Percentiles rank a stretch among this genome's conserved stretches.
Conservation (phyloP, 1,284 basidiomycete species). For the Puccinia polysora region DNA sequence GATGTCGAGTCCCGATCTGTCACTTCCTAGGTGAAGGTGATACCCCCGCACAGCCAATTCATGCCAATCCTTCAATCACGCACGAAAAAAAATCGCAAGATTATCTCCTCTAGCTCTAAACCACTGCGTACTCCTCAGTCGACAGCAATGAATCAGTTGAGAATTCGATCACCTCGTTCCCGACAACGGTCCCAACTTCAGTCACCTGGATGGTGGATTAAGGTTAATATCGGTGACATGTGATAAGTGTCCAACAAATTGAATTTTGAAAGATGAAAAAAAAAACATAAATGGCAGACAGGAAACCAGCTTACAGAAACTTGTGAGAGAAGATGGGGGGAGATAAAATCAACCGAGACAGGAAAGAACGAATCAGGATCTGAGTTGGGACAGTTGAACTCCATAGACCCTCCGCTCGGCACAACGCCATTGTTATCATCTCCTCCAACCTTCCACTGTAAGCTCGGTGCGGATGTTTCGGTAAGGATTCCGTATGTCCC, state of each 20-base stretch:
- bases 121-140: conserved; percentile 51
- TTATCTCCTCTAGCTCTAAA: conserved; percentile 4
- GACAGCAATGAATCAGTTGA: conserved; percentile 65
- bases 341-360: conserved; percentile 74
- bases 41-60: neutral
- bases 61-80: neutral
- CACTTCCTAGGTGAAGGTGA: too few species aligned
- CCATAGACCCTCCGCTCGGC: conserved; percentile 70
- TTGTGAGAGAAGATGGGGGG: conserved; percentile 70
- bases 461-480: conserved; percentile 61
- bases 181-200: conserved; percentile 59
- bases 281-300: neutral
- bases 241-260: conserved; percentile 20
- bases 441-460: conserved; percentile 69
- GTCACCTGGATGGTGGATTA: conserved; percentile 43
- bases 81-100: neutral
- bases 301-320: conserved; percentile 58
- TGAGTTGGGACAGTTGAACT: conserved; percentile 80
- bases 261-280: neutral
- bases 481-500: conserved; percentile 77
- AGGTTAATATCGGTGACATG: conserved; percentile 42
- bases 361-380: conserved; percentile 87
- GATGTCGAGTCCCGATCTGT: too few species aligned
- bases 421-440: conserved; percentile 49
- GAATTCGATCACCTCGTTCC: conserved; percentile 64